These are phyloP conservation scores for Sapria himalayana DNA, from an alignment of 345 rosid species.

Conservation along the genomic window DNA sequence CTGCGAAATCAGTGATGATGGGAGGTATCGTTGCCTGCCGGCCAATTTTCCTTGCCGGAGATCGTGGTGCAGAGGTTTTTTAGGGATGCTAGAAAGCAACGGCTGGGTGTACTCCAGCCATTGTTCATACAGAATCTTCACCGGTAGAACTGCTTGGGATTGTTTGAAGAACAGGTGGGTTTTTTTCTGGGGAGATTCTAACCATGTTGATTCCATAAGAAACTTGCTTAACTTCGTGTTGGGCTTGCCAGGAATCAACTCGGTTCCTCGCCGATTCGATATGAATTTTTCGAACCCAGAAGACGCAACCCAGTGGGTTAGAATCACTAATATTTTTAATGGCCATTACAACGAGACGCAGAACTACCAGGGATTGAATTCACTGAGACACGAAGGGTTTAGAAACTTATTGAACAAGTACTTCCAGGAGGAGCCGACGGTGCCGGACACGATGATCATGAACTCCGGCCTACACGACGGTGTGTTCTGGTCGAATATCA, in stretches of 20 bases:
- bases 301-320: slow-evolving; percentile 37
- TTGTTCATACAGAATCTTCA: slow-evolving; percentile 51
- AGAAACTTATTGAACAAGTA: slow-evolving; percentile 44
- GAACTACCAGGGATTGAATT: slow-evolving; percentile 79
- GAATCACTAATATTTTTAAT: slow-evolving; percentile 88
- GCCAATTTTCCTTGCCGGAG: slow-evolving; percentile 37
- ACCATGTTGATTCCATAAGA: slow-evolving; percentile 80
- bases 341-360: slow-evolving; percentile 73
- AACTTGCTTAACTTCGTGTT: slow-evolving; percentile 67
- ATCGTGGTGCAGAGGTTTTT: slow-evolving; percentile 74
- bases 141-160: slow-evolving; percentile 46
- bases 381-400: slow-evolving; percentile 38
- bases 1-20: slow-evolving; percentile 48
- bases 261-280: slow-evolving; percentile 82
- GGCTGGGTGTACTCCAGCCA: slow-evolving; percentile 93
- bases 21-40: slow-evolving; percentile 52
- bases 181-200: slow-evolving; percentile 97
- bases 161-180: slow-evolving; percentile 65
- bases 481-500: slow-evolving; percentile 30
- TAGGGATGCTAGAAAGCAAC: slow-evolving; percentile 69
- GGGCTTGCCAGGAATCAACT: slow-evolving; percentile 33
- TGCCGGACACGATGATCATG: slow-evolving; percentile 60
- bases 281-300: slow-evolving; percentile 47
- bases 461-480: slow-evolving; percentile 94
- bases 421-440: slow-evolving; percentile 43